Conservation (phyloP, 257 asterid species). For the Penstemon barbatus region DNA sequence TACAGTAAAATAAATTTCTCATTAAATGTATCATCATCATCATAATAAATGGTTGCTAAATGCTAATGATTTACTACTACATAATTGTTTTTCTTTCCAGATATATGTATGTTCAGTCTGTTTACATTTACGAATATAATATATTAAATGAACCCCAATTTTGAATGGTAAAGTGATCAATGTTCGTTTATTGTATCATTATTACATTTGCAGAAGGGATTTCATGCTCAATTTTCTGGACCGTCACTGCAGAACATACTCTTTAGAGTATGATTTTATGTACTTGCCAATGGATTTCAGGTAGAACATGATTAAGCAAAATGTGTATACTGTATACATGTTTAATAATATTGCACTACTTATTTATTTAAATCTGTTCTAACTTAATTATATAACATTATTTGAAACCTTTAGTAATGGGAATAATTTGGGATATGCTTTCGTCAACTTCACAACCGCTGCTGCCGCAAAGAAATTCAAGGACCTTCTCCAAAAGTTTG, state of each 20-base stretch:
- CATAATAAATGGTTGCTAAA: background rate
- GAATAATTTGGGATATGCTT: slow-evolving; percentile 52
- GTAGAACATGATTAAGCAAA: slow-evolving; percentile 30
- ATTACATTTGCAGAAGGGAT: slow-evolving; percentile 38
- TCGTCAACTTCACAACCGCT: slow-evolving; percentile 47
- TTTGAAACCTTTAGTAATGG: slow-evolving; percentile 1
- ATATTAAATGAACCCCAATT: background rate
- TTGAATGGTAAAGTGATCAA: background rate
- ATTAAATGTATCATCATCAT: slow-evolving; percentile 16
- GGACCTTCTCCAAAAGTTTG: slow-evolving; percentile 18
- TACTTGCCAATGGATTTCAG: slow-evolving; percentile 60
- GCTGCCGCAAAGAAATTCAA: slow-evolving; percentile 35
- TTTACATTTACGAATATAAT: background rate
- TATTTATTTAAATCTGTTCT: background rate
- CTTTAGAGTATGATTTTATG: slow-evolving; percentile 54
- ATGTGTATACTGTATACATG: background rate
- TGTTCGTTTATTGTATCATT: background rate
- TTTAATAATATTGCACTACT: background rate
- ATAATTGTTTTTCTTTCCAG: slow-evolving; percentile 15
- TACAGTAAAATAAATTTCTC: background rate
- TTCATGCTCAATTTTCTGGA: slow-evolving; percentile 49
- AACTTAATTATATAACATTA: background rate
- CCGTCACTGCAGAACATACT: slow-evolving; percentile 24
- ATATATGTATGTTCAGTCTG: background rate
- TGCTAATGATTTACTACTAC: slow-evolving; percentile 13